A percentile compares a stretch with the other conserved stretches of the same genome.
These are phyloP conservation scores for Prunus davidiana DNA, from an alignment of 306 rosid genomes.

Conservation along the genomic window DNA sequence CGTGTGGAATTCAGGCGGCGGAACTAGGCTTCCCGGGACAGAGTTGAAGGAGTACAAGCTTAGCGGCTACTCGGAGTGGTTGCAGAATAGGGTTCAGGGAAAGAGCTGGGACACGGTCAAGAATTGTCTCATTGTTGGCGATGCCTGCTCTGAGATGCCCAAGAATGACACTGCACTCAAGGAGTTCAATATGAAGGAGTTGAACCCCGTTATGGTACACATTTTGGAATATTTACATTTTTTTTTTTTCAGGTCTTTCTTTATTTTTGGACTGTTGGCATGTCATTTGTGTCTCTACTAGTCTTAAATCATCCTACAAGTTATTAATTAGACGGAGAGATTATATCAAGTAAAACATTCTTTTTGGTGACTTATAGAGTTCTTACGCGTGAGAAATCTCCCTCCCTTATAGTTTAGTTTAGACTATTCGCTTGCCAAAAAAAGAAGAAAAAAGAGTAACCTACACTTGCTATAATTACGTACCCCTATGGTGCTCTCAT, in stretches of 20 bases:
- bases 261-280: too few species aligned
- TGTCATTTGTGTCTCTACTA: too few species aligned
- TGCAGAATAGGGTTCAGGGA: conserved; percentile 55
- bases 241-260: background rate
- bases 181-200: conserved; percentile 23
- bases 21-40: conserved; percentile 20
- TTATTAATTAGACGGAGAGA: too few species aligned
- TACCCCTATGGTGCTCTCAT: too few species aligned
- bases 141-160: conserved; percentile 30
- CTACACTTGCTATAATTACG: too few species aligned
- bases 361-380: too few species aligned
- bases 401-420: too few species aligned
- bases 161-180: conserved; percentile 1
- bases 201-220: conserved; percentile 58
- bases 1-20: conserved; percentile 50
- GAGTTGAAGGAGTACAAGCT: conserved; percentile 66
- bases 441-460: too few species aligned
- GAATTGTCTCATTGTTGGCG: conserved; percentile 49
- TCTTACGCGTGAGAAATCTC: too few species aligned
- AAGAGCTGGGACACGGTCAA: conserved; percentile 51
- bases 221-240: background rate
- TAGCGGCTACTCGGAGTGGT: conserved; percentile 64
- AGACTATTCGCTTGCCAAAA: too few species aligned
- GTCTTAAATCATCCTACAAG: too few species aligned
- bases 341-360: too few species aligned